Percentiles rank a stretch among this genome's conserved stretches.
Evolutionary conservation across 148 eudicot genomes (phyloP).

Genomic region (Silene latifolia): DNA sequence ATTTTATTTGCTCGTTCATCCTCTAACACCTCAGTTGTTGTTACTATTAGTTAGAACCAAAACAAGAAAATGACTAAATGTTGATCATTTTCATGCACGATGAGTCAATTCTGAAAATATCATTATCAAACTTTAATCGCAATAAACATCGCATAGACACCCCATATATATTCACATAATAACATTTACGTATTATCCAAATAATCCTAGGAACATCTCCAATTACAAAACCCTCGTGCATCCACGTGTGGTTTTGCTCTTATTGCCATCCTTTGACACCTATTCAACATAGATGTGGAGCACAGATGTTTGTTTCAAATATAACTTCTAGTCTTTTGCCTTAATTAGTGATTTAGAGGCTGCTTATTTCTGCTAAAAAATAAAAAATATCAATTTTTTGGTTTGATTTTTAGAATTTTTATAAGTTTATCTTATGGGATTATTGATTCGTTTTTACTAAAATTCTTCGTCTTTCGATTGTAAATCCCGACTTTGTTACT

Average conservation of each 20-base stretch:
- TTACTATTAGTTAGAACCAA: neutral
- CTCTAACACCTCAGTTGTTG: neutral
- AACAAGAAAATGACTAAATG: slow-evolving; percentile 11
- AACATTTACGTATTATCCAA: neutral
- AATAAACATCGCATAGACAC: neutral
- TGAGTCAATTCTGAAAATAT: slow-evolving; percentile 9
- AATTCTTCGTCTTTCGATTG: too few species aligned
- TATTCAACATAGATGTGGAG: slow-evolving; percentile 7
- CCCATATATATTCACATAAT: neutral
- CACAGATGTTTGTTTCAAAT: neutral
- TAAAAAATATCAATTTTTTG: too few species aligned
- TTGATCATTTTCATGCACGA: slow-evolving; percentile 7
- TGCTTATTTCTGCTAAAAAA: too few species aligned
- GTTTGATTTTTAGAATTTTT: too few species aligned
- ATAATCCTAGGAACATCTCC: neutral
- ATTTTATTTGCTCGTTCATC: neutral
- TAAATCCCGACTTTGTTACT: too few species aligned
- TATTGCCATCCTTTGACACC: neutral
- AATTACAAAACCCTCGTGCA: slow-evolving; percentile 15
- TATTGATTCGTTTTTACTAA: too few species aligned
- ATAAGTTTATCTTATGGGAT: too few species aligned
- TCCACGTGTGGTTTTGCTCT: slow-evolving; percentile 16
- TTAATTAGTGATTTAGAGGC: neutral
- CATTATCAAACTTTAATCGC: slow-evolving; percentile 7
- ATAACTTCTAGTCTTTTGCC: too few species aligned